A percentile compares a stretch with the other conserved stretches of the same genome.
Conservation (phyloP, 73 alveolate genomes). For the Tetrahymena elliotti region DNA sequence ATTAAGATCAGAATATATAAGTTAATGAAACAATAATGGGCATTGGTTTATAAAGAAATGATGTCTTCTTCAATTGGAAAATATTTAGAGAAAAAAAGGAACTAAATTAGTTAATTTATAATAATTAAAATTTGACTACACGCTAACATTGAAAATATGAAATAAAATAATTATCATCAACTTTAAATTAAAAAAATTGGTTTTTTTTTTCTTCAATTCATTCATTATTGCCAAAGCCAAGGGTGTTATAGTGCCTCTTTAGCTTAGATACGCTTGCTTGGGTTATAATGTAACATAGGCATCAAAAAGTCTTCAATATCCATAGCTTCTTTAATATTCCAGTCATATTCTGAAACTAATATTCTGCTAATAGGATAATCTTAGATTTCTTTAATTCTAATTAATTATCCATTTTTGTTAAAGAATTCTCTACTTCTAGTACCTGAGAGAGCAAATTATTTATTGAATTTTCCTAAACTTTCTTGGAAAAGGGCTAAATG, state of each 20-base stretch:
- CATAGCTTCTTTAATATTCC: constrained; percentile 86
- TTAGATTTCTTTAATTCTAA: constrained; percentile 2
- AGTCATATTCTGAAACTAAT: constrained; percentile 76
- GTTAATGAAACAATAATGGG: too few relatives aligned
- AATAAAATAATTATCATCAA: too few relatives aligned
- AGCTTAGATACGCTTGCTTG: constrained; percentile 85
- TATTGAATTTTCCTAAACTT: constrained; percentile 68
- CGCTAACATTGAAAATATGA: too few relatives aligned
- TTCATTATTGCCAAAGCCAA: constrained; percentile 51
- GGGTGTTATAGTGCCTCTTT: constrained; percentile 77
- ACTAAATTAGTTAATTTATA: too few relatives aligned
- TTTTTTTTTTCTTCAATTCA: too few relatives aligned
- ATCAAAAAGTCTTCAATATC: constrained; percentile 78
- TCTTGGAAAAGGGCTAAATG: constrained; percentile 64
- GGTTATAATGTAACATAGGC: constrained; percentile 87
- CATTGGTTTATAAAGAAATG: too few relatives aligned
- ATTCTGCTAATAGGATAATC: constrained; percentile 68
- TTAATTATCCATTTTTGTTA: constrained; percentile 24
- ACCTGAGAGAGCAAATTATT: constrained; percentile 44
- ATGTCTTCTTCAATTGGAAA: too few relatives aligned
- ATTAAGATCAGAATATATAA: too few relatives aligned
- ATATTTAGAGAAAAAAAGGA: too few relatives aligned
- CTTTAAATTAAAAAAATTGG: too few relatives aligned
- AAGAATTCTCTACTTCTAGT: constrained; percentile 34
- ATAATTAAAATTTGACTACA: too few relatives aligned